phyloP scores from a whole-genome alignment of 768 basidiomycete species.

The Daedalea quercina region DNA sequence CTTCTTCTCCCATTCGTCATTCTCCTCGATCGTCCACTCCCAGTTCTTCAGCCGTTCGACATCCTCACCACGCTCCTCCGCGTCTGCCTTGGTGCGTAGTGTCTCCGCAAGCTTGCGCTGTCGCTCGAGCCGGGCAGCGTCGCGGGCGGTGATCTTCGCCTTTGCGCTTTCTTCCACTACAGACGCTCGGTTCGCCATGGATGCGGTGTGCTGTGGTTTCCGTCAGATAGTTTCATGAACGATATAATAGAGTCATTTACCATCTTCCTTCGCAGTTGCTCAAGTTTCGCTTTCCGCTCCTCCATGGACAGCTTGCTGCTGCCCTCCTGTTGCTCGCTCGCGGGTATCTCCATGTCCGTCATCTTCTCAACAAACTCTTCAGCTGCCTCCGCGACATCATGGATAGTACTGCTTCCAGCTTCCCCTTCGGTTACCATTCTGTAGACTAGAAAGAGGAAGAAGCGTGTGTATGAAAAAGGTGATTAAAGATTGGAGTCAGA shows the following conservation, averaged over 20 bases:
- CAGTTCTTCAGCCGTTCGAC: slow-evolving; percentile 87
- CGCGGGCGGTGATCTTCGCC: slow-evolving; percentile 69
- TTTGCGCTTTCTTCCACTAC: slow-evolving; percentile 81
- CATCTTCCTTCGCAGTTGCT: slow-evolving; percentile 71
- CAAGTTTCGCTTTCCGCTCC: slow-evolving; percentile 72
- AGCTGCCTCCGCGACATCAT: slow-evolving; percentile 19
- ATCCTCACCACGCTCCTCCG: slow-evolving; percentile 89
- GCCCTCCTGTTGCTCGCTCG: slow-evolving; percentile 6
- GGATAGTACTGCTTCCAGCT: slow-evolving; percentile 7
- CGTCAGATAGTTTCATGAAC: not conserved
- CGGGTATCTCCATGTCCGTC: slow-evolving; percentile 14
- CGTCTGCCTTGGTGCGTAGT: slow-evolving; percentile 78
- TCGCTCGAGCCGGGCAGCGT: slow-evolving; percentile 78
- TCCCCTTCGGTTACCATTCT: too few relatives aligned
- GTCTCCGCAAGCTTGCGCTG: slow-evolving; percentile 88
- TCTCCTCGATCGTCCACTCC: slow-evolving; percentile 94
- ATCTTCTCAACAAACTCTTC: slow-evolving; percentile 24
- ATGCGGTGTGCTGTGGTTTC: slow-evolving; percentile 54
- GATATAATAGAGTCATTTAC: slow-evolving; percentile 37
- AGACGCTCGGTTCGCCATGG: slow-evolving; percentile 79
- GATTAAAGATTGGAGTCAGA: too few relatives aligned
- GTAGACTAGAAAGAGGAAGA: too few relatives aligned
- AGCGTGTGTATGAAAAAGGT: too few relatives aligned
- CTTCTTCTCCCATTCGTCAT: slow-evolving; percentile 95
- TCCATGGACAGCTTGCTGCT: slow-evolving; percentile 45